Evolutionary conservation across 352 stramenopile genomes (phyloP), one percentile per base, ranked within the genome.

Genomic region (Bremia lactucae): DNA sequence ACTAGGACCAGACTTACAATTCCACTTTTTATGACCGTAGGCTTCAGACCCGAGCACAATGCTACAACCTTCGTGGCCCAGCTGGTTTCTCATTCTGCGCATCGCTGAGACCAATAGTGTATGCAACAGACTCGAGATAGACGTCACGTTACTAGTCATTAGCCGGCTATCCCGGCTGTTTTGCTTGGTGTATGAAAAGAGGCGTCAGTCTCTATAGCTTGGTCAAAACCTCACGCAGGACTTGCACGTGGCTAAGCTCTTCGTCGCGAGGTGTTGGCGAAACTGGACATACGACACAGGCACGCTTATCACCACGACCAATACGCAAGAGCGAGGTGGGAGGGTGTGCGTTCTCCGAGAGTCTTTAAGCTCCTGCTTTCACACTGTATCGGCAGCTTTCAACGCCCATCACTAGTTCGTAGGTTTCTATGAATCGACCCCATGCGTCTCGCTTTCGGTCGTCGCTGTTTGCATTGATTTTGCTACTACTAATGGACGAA

Each of bases 61-160:
- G 45, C 24, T 38, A 57, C 51, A 42, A 50, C 31, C 40, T 25
- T 3, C 19, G 40, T 49, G 7, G 20, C 31, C 45, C 55, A 59
- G 49, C 37, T 60, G 55, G 31, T 59, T 50, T 43, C 36, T 14
- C 7, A 23, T 19, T 14, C 46, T 31, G 23, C 43, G 36, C 25
- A 10, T 15, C n/a, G n/a, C 31, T 8, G 4, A 36, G 35, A 25
- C 36, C 11, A 26, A 42, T 44, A 6, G 36, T 35, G 44, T 33
- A 16, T n/a, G 52, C 52, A 61, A 28, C 52, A 46, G 52, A 55
- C 34, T 37, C 29, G 39, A 47, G 40, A 37, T 16, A 33, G 35
- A 39, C 31, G 42, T 62, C 48, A 52, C 48, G 49, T 42, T 52
- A 49, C 31, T 45, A 64, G 45, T 35, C 40, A 59, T 40, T 45